These are phyloP conservation scores for Mucor piriformis DNA, from an alignment of 371 early-diverging fungal species.

Conservation along the genomic window DNA sequence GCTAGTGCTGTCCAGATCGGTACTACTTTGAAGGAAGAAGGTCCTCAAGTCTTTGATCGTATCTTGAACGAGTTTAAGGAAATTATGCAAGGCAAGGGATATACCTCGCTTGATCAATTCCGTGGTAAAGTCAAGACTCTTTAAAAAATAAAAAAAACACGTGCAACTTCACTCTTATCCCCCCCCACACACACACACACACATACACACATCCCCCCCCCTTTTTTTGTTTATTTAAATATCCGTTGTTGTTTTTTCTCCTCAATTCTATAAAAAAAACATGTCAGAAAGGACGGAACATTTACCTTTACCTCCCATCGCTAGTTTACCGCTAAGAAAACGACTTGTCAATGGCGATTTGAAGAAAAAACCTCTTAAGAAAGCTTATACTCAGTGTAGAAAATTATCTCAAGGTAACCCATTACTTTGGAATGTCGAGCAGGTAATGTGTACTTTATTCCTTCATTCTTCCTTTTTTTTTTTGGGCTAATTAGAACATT, in stretches of 20 bases:
- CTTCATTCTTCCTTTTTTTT: too few relatives aligned
- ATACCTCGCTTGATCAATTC: conserved; percentile 50
- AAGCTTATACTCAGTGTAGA: conserved; percentile 25
- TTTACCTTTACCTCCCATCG: conserved; percentile 11
- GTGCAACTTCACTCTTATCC: not conserved
- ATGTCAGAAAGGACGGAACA: not conserved
- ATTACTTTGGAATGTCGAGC: too few relatives aligned
- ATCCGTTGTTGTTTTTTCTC: not conserved
- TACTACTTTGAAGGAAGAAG: conserved; percentile 53
- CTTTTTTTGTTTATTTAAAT: not conserved
- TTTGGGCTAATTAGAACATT: too few relatives aligned
- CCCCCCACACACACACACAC: too few relatives aligned
- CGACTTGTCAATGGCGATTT: conserved; percentile 16
- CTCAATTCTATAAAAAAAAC: too few relatives aligned
- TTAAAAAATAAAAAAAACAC: too few relatives aligned
- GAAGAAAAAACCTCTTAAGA: conserved; percentile 28
- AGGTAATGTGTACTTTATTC: not conserved
- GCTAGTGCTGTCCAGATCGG: conserved; percentile 55
- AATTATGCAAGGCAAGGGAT: conserved; percentile 52
- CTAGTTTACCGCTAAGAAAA: conserved; percentile 35
- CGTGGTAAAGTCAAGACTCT: conserved; percentile 58
- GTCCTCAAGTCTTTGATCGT: conserved; percentile 47
- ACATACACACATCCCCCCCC: not conserved
- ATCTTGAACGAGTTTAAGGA: conserved; percentile 48
- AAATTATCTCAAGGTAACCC: not conserved